These are phyloP conservation scores for Panicum hallii DNA, from an alignment of 202 grass and related monocot species.

Conservation along the genomic window DNA sequence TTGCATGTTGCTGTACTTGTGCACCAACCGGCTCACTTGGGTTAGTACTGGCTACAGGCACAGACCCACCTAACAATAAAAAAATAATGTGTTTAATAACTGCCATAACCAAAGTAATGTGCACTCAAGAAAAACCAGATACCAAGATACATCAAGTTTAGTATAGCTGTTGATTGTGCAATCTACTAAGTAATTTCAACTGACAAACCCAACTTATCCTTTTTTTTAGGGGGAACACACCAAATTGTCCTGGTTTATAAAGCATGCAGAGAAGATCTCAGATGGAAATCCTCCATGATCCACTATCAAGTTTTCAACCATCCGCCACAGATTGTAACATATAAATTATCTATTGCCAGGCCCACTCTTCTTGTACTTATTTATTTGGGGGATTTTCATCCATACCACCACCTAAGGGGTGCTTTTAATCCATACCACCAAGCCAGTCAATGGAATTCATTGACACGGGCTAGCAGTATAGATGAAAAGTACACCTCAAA, in stretches of 20 bases:
- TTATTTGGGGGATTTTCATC: slow-evolving; percentile 5
- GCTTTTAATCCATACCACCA: neutral
- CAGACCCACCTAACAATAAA: slow-evolving; percentile 63
- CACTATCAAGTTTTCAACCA: neutral
- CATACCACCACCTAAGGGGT: neutral
- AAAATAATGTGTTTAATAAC: slow-evolving; percentile 57
- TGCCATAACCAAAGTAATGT: slow-evolving; percentile 39
- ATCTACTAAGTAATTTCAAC: neutral
- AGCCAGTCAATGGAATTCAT: neutral
- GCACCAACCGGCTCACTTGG: slow-evolving; percentile 55
- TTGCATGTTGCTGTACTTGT: slow-evolving; percentile 61
- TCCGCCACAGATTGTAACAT: neutral
- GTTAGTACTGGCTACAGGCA: slow-evolving; percentile 65
- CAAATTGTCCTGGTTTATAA: slow-evolving; percentile 17
- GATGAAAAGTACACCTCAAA: neutral
- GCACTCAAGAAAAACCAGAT: neutral
- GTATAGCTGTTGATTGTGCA: neutral
- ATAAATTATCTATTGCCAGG: neutral
- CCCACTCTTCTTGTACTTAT: slow-evolving; percentile 3
- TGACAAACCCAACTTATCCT: neutral
- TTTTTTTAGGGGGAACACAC: neutral
- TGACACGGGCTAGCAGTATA: neutral
- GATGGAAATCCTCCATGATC: neutral
- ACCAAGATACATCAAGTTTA: slow-evolving; percentile 20
- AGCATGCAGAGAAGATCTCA: neutral